Conservation (phyloP, 2,329 filamentous ascomycete species). For the Plenodomus biglobosus region DNA sequence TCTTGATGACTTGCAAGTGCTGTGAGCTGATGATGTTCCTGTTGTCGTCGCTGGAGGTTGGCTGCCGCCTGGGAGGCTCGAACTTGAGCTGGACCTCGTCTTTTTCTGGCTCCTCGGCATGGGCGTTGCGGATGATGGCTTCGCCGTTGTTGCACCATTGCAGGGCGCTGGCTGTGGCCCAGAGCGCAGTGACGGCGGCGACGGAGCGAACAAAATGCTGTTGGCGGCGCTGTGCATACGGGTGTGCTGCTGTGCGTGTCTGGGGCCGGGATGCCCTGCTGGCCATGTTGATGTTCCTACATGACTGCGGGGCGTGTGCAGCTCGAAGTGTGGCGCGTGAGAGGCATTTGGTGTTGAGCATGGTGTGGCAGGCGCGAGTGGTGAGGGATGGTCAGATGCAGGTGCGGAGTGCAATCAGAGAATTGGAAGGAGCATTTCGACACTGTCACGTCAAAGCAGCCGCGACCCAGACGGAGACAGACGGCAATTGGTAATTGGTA, state of each 20-base stretch:
- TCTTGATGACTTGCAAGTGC: slow-evolving; percentile 83
- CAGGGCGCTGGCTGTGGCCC: slow-evolving; percentile 48
- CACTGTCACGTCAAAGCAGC: not conserved
- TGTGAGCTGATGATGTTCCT: slow-evolving; percentile 78
- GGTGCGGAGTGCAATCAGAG: not conserved
- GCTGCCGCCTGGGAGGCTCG: slow-evolving; percentile 63
- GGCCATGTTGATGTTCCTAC: slow-evolving; percentile 31
- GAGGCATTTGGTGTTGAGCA: slow-evolving; percentile 37
- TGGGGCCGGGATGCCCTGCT: slow-evolving; percentile 22
- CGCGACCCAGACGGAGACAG: too few relatives aligned
- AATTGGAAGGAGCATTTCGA: not conserved
- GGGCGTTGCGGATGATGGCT: slow-evolving; percentile 44
- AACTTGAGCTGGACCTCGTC: slow-evolving; percentile 62
- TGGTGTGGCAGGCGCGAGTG: slow-evolving; percentile 14
- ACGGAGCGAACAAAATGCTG: slow-evolving; percentile 51
- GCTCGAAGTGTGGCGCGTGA: slow-evolving; percentile 33
- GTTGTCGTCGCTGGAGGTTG: slow-evolving; percentile 67
- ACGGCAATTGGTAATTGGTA: too few relatives aligned
- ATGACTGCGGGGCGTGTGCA: slow-evolving; percentile 25
- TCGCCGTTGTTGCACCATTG: slow-evolving; percentile 49
- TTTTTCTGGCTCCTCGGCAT: slow-evolving; percentile 55
- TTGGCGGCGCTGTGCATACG: slow-evolving; percentile 49
- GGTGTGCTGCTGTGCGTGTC: slow-evolving; percentile 32
- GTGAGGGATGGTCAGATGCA: too few relatives aligned
- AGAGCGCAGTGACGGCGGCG: slow-evolving; percentile 46